Evolutionary conservation across 257 asterid species (phyloP).

Genomic region (Vinca minor): DNA sequence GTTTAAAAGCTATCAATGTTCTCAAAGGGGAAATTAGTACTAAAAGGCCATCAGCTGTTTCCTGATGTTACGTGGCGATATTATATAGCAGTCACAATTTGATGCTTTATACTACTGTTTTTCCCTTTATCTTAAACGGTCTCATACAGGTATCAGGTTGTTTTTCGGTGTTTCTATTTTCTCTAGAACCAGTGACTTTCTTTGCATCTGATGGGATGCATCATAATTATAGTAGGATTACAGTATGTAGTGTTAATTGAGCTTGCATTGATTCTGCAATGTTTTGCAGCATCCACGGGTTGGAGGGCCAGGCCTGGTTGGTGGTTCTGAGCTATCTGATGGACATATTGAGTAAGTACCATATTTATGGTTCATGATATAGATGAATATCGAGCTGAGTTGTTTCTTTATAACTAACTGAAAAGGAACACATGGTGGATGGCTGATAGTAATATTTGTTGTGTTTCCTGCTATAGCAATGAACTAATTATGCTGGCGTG

Average conservation of each 20-base stretch:
- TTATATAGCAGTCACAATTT: not conserved
- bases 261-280: constrained; percentile 15
- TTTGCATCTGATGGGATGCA: not conserved
- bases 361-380: not conserved
- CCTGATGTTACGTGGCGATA: not conserved
- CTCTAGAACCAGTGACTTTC: not conserved
- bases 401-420: not conserved
- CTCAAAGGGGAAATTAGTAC: not conserved
- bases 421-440: not conserved
- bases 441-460: not conserved
- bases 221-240: not conserved
- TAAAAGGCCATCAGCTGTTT: not conserved
- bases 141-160: not conserved
- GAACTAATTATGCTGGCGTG: no score
- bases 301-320: constrained; percentile 94
- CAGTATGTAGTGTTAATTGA: not conserved
- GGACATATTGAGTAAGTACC: constrained; percentile 79
- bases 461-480: no score
- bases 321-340: constrained; percentile 54
- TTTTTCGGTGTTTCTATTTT: not conserved
- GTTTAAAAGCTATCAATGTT: no score
- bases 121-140: not conserved
- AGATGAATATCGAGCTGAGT: not conserved
- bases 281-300: constrained; percentile 70
- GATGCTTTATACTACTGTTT: not conserved